These are phyloP conservation scores for Cocos nucifera DNA, from an alignment of 176 grass and related monocot genomes.

Conservation along the genomic window DNA sequence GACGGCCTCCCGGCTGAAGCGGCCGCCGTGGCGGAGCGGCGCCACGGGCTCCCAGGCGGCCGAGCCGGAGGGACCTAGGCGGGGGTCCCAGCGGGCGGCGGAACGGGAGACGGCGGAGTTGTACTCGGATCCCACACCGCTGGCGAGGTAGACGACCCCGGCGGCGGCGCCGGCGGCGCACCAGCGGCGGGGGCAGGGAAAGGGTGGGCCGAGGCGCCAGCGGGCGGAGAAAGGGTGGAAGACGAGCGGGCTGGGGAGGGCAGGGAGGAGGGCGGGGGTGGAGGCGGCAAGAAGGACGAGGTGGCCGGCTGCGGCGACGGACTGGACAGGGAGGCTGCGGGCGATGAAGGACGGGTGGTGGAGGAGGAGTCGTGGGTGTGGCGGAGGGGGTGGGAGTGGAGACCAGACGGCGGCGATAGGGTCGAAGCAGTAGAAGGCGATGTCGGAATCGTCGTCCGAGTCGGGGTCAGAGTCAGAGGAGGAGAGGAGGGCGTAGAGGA, in stretches of 20 bases:
- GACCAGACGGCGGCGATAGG: conserved; percentile 37
- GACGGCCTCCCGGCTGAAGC: conserved; percentile 63
- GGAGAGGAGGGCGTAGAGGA: conserved; percentile 49
- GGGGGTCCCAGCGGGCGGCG: conserved; percentile 42
- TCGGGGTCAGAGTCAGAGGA: background rate
- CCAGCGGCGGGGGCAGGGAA: conserved; percentile 75
- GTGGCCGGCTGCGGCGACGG: conserved; percentile 19
- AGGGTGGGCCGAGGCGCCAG: conserved; percentile 30
- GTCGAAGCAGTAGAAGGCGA: conserved; percentile 54
- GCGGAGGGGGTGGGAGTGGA: conserved; percentile 31
- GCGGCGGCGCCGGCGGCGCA: conserved; percentile 39
- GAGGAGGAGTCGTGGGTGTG: conserved; percentile 33
- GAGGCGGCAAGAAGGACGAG: conserved; percentile 58
- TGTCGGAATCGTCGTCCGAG: background rate
- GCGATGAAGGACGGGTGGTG: conserved; percentile 64
- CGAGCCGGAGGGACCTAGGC: background rate
- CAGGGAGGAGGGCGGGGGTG: conserved; percentile 45
- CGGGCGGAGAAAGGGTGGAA: conserved; percentile 48
- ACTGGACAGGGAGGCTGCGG: conserved; percentile 60
- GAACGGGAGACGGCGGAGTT: conserved; percentile 39
- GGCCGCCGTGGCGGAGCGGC: conserved; percentile 38
- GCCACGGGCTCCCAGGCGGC: conserved; percentile 44
- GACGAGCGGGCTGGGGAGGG: conserved; percentile 43
- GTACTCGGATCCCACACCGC: conserved; percentile 48
- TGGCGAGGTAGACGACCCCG: conserved; percentile 54